Conservation (phyloP, 2,329 filamentous ascomycete species). For the Epichloe sibirici region DNA sequence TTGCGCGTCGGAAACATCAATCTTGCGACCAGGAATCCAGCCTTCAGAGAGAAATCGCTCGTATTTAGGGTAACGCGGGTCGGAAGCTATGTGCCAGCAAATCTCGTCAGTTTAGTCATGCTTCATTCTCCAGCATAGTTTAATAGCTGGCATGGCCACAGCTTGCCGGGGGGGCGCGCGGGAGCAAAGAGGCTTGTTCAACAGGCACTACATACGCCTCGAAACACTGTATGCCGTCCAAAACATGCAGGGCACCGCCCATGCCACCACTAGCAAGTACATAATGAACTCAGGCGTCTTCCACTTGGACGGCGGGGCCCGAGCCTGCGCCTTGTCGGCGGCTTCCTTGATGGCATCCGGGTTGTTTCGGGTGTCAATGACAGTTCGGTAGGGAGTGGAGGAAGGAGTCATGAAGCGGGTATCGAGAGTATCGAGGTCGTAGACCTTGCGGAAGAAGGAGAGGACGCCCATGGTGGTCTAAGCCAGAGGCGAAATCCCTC, state of each 20-base stretch:
- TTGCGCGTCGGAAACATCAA: slow-evolving; percentile 84
- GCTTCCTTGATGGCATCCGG: slow-evolving; percentile 21
- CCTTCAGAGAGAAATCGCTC: slow-evolving; percentile 60
- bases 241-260: slow-evolving; percentile 74
- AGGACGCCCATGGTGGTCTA: slow-evolving; percentile 28
- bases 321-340: slow-evolving; percentile 25
- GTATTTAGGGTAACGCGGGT: slow-evolving; percentile 71
- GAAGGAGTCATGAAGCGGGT: slow-evolving; percentile 57
- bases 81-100: slow-evolving; percentile 44
- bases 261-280: slow-evolving; percentile 59
- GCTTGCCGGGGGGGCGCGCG: too few relatives aligned
- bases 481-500: not conserved
- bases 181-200: too few relatives aligned
- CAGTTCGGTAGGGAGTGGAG: slow-evolving; percentile 50
- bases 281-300: slow-evolving; percentile 72
- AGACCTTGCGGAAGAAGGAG: slow-evolving; percentile 39
- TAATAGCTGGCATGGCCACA: too few relatives aligned
- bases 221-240: slow-evolving; percentile 82
- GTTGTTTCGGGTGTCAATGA: slow-evolving; percentile 38
- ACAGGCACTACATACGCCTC: slow-evolving; percentile 42
- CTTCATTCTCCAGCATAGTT: too few relatives aligned
- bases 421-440: slow-evolving; percentile 51
- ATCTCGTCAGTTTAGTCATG: not conserved
- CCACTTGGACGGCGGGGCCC: slow-evolving; percentile 61
- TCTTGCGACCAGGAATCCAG: slow-evolving; percentile 87